Base-by-base conservation (phyloP, 2,329 filamentous ascomycete genomes). In the Ceratocystis lukuohia region DNA sequence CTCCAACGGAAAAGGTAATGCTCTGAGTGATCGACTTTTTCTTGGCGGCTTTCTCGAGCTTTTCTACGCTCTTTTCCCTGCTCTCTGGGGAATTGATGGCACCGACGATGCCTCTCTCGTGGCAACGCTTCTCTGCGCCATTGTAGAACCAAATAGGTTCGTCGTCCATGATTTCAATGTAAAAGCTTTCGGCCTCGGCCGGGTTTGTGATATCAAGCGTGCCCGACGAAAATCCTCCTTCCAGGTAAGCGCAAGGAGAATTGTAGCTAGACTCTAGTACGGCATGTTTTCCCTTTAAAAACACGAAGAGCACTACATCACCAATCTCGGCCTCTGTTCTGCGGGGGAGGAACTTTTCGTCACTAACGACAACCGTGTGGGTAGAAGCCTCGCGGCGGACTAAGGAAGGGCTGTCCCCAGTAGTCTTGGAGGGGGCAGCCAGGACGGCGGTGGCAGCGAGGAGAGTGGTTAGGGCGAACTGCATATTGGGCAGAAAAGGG, bases 271-370 rank as follows among this genome's bases (percentile, higher is more conserved):
- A 77, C 71, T 78, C 74, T 1, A 70, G 75, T 50, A 84, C 74
- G 17, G 77, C 77, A 76, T 83, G 81, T 73, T 79, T 80, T 66
- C 70, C 71, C 8, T 80, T 76, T 68, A 77, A 77, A 76, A 80
- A 84, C 70, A 80, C 78, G 75, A 79, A 84, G 74, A 84, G 80
- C 67, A 84, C 72, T 2, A 80, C 69, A 68, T 82, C 80, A 68
- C 81, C 81, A 7, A 77, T 66, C 10, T 74, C 72, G 20, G 81
- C 82, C 2, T 76, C 76, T 53, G 82, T 74, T 69, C 77, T 78
- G 68, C 79, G 75, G 1, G 82, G 82, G 61, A 77, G 75, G 73
- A 84, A 84, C 61, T 71, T n/a, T 17, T 20, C 28, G 45, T 48
- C 1, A 3, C 25, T 28, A 5, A 44, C 33, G 20, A 22, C 10